A percentile compares a stretch with the other conserved stretches of the same genome.
phyloP scores from a whole-genome alignment of 192 early-diverging fungal species.

The Allomyces javanicus region DNA sequence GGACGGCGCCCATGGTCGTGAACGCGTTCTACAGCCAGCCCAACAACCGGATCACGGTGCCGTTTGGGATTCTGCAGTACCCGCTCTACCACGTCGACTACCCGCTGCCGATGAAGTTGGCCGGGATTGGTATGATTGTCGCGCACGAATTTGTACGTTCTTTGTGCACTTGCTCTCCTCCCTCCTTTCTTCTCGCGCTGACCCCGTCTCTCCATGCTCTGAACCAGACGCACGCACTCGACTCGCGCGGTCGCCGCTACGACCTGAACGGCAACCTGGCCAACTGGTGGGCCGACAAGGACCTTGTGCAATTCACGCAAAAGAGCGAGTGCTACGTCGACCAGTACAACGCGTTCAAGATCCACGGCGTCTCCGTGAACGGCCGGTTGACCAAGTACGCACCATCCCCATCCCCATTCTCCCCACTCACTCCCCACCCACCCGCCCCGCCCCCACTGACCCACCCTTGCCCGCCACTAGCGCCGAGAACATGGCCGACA shows the following conservation, averaged over 20 bases:
- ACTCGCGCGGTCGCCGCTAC: neutral
- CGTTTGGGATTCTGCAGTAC: neutral
- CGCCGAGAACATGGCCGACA: neutral
- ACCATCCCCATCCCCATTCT: neutral
- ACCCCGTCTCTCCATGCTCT: too few relatives aligned
- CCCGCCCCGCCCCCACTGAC: neutral
- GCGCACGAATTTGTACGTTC: neutral
- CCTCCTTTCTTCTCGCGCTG: too few relatives aligned
- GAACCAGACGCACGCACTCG: neutral
- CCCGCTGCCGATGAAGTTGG: neutral
- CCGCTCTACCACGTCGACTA: neutral
- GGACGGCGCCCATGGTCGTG: neutral
- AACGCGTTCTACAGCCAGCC: neutral
- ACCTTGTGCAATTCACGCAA: neutral
- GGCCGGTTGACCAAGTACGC: neutral
- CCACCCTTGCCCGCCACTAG: neutral
- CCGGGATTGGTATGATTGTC: neutral
- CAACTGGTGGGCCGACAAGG: neutral
- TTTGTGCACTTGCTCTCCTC: too few relatives aligned
- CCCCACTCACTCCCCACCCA: too few relatives aligned
- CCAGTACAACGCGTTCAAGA: neutral
- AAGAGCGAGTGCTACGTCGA: neutral
- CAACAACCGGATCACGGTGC: neutral
- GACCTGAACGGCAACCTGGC: neutral
- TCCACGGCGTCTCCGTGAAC: neutral